Base-by-base conservation (phyloP, 495 filamentous ascomycete genomes). In the Penicillium atrosanguineum region DNA sequence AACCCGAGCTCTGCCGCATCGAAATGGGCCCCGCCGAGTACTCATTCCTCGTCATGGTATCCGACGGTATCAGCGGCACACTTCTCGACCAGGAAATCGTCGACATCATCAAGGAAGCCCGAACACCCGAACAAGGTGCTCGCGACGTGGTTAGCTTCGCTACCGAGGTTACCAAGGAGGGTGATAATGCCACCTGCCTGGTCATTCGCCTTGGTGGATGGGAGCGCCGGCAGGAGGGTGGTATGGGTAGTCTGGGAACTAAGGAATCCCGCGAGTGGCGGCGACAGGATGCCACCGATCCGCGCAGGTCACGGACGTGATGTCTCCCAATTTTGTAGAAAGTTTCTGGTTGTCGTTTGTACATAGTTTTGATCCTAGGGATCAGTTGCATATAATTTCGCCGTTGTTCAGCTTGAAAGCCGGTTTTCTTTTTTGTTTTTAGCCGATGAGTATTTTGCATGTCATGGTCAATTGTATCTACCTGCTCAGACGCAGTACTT, bases 171-270 rank as follows among this genome's bases (percentile, higher is more conserved):
- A 84, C 79, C 18, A 78, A 65, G 7, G 86, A 91, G 47, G 93
- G 87, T 0, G 93, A 98, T 68, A 98, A 98, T 77, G 90, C 91
- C 9, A 98, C 95, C n/a, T 93, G 89, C 63, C 71, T 97, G 4
- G 93, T 97, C 6, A 84, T 97, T 20, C 78, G 94, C 47, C 76
- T 97, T 8, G 94, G 94, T 8, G 94, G 95, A 0, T 97, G 94
- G 94, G 94, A 97, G 75, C 83, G 93, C 64, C 82, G 94, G 61
- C 82, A 78, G 44, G 89, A 95, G 67, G 95, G 95, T 0, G 94
- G 94, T 0, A 69, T 92, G 45, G 94, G 94, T 1, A 91, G 89
- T 63, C 57, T 96, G 75, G 89, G 92, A 9, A 96, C 92, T 2
- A 92, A 87, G 74, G 92, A 96, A 79, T 77, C 89, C 59, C 81